Evolutionary conservation across 495 filamentous ascomycete species (phyloP), one percentile per base, ranked within the genome.

Genomic region (Penicillium crystallinum): DNA sequence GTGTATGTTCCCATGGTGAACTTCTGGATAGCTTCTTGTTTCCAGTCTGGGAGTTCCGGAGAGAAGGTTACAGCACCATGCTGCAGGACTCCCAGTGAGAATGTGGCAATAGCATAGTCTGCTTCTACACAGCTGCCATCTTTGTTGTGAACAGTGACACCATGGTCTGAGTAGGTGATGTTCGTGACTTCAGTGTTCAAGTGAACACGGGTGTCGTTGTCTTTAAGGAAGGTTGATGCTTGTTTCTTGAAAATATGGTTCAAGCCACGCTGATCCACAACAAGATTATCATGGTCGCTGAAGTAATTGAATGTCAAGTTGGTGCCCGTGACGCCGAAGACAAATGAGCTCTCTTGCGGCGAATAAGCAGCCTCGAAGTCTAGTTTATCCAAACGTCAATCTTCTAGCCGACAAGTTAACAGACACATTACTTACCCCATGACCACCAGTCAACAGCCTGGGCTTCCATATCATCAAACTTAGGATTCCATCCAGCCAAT

Each of bases 1-100:
- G 85, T 90, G 71, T 89, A 91, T 2, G 83, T 89, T 21, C 81
- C 86, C 81, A 91, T 86, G 48, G 77, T 73, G 66, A 88, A 87
- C 35, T 77, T 80, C 3, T 80, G 77, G 55, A 89, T 85, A 10
- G 81, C 82, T 19, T 75, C 75, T 18, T 76, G 72, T 60, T 91
- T 90, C 86, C 85, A 89, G 8, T 67, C 65, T 1, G 87, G 87
- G 0, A 90, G 71, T 9, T 66, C 61, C 0, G 87, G 87, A 3
- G 67, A 57, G 64, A 91, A 91, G 0, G 62, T 66, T 2, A 90
- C 79, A 1, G 73, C 75, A 42, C 82, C 73, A 45, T 81, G 79
- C 59, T 89, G 87, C 1, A 90, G 71, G 2, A 89, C 87, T 11
- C 87, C 87, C 7, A 91, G 59, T 0, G 81, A 85, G 64, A 85